Percentiles rank a stretch among this genome's conserved stretches.
Evolutionary conservation across 192 early-diverging fungal genomes (phyloP).

Genomic region (Coemansia erecta): DNA sequence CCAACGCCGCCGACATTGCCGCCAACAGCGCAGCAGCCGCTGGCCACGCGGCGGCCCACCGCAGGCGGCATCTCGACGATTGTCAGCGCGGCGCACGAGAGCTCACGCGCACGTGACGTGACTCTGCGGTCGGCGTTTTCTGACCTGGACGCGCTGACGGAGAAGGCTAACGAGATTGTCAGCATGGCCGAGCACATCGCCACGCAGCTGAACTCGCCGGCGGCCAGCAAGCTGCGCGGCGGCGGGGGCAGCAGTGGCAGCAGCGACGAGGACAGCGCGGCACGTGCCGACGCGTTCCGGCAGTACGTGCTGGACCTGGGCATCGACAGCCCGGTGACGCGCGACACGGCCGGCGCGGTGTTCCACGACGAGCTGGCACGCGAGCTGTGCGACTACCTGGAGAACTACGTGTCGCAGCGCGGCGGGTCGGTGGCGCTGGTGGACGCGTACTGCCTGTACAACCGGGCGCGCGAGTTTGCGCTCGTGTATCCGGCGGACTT

Average conservation of each 20-base stretch:
- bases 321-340: slow-evolving; percentile 87
- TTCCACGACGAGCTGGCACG: slow-evolving; percentile 85
- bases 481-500: slow-evolving; percentile 95
- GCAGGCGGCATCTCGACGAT: slow-evolving; percentile 46
- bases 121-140: slow-evolving; percentile 79
- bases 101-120: slow-evolving; percentile 63
- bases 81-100: slow-evolving; percentile 59
- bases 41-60: slow-evolving; percentile 15
- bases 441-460: slow-evolving; percentile 93
- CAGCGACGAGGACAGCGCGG: slow-evolving; percentile 32
- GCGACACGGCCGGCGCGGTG: slow-evolving; percentile 80
- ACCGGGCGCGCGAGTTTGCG: slow-evolving; percentile 85
- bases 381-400: slow-evolving; percentile 82
- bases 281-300: slow-evolving; percentile 33
- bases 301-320: slow-evolving; percentile 84
- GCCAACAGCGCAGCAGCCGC: not conserved
- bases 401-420: slow-evolving; percentile 61
- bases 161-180: slow-evolving; percentile 88
- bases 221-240: slow-evolving; percentile 38
- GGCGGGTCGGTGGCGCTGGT: slow-evolving; percentile 79
- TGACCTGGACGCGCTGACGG: slow-evolving; percentile 85
- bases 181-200: slow-evolving; percentile 53
- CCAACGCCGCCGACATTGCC: not conserved
- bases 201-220: slow-evolving; percentile 47
- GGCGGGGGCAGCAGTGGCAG: slow-evolving; percentile 18